Evolutionary conservation across 2,329 filamentous ascomycete species (phyloP), one percentile per base, ranked within the genome.

Genomic region (Emmonsia crescens): DNA sequence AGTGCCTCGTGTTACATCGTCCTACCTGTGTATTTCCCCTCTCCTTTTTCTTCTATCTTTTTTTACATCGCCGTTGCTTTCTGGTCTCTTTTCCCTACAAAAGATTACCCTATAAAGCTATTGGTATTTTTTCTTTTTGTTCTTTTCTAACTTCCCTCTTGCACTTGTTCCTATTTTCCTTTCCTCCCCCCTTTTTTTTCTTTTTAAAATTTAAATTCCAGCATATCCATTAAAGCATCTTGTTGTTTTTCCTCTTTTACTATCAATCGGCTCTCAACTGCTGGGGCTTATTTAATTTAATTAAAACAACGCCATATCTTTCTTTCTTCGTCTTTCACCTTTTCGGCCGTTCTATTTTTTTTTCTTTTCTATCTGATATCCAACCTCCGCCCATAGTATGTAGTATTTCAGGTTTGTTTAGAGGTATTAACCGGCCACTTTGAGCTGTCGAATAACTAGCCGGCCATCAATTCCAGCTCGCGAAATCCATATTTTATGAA

Each of bases 51-150:
- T 8, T 9, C 5, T 31, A 6, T 16, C 10, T 38, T 60, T 31
- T 59, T 51, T 36, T 63, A 54, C 19, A 61, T 62, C 33, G 59
- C 61, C 36, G 62, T 64, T 57, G 60, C 59, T 51, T 62, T 61
- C 21, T 64, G 63, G 14, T 38, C 21, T 27, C 21, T 48, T 48
- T 21, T 24, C 21, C 9, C 10, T 52, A 31, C 48, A 14, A 14
- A 31, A 52, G 48, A 19, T 52, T 31, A 52, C 48, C 48, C 48
- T 52, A 52, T 31, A 8, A 8, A 48, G 44, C 19, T 48, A 12
- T 48, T 64, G 55, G n/a, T n/a, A n/a, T 38, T 60, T 49, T 61
- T 61, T 62, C 54, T 52, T 54, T 57, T 58, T 27, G 2, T 14
- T 21, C 14, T 36, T 36, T 56, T 24, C 52, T 19, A n/a, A 4